Conservation (phyloP, 805 yeast species). For the Yarrowia sp. region DNA sequence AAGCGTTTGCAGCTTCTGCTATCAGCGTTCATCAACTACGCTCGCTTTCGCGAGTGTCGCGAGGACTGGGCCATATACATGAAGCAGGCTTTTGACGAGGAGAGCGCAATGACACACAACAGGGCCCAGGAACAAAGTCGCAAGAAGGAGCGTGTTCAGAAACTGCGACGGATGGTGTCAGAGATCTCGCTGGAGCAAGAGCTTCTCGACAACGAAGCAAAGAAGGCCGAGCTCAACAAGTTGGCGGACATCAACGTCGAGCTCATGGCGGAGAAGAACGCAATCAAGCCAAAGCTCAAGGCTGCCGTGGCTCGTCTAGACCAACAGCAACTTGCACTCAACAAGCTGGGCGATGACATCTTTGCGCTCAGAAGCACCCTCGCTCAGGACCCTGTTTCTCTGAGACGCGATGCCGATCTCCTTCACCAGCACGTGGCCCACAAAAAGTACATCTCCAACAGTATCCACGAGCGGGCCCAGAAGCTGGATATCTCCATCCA, state of each 20-base stretch:
- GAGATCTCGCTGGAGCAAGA: neutral
- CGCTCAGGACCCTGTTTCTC: neutral
- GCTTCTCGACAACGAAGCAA: neutral
- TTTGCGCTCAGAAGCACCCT: neutral
- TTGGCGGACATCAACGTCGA: neutral
- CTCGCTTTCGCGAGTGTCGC: slow-evolving; percentile 1
- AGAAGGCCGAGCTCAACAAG: neutral
- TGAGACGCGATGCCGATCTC: neutral
- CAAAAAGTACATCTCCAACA: neutral
- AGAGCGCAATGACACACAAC: neutral
- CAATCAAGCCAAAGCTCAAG: neutral
- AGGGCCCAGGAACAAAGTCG: neutral
- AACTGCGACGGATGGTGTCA: neutral
- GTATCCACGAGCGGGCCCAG: neutral
- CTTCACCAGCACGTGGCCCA: neutral
- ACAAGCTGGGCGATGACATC: neutral
- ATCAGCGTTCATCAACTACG: slow-evolving; percentile 11
- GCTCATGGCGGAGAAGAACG: neutral
- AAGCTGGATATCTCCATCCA: neutral
- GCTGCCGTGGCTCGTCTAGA: neutral
- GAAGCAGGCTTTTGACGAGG: neutral
- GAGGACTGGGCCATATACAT: neutral
- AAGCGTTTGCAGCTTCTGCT: neutral
- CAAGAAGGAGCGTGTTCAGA: neutral
- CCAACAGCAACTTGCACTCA: neutral